phyloP scores from a whole-genome alignment of 83 land plant species.

The Picea abies region DNA sequence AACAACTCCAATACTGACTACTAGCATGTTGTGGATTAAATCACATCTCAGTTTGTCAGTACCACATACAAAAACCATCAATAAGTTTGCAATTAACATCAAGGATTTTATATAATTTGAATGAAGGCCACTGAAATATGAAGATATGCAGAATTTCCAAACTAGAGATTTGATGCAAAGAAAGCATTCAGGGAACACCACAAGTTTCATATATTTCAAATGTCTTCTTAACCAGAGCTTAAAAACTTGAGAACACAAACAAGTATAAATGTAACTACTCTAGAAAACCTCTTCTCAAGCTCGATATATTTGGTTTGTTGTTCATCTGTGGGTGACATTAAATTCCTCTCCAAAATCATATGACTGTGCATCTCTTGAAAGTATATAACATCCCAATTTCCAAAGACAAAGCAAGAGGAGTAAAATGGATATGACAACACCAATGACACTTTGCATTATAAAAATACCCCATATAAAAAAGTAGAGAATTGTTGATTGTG shows the following conservation, averaged over 20 bases:
- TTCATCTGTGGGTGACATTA: slow-evolving; percentile 3
- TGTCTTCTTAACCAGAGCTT: slow-evolving; percentile 93
- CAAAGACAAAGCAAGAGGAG: slow-evolving; percentile 20
- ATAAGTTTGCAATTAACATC: slow-evolving; percentile 91
- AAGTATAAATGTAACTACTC: too few relatives aligned
- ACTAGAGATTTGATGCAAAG: slow-evolving; percentile 92
- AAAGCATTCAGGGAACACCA: slow-evolving; percentile 94
- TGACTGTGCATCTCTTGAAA: slow-evolving; percentile 19
- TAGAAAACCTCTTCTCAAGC: slow-evolving; percentile 28
- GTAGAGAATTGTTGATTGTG: too few relatives aligned
- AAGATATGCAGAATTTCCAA: slow-evolving; percentile 94
- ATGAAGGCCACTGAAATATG: slow-evolving; percentile 92
- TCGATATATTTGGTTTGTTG: slow-evolving; percentile 19
- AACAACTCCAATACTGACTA: slow-evolving; percentile 89
- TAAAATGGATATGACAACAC: slow-evolving; percentile 22
- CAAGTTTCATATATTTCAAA: slow-evolving; percentile 84
- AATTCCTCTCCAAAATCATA: slow-evolving; percentile 10
- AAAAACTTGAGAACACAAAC: too few relatives aligned
- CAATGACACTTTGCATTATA: not conserved
- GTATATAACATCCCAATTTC: slow-evolving; percentile 21
- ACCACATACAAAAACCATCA: slow-evolving; percentile 77
- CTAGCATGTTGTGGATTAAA: slow-evolving; percentile 81
- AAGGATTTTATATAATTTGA: slow-evolving; percentile 96
- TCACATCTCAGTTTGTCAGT: slow-evolving; percentile 81
- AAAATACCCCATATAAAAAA: too few relatives aligned